Evolutionary conservation across 2,329 filamentous ascomycete genomes (phyloP).

Genomic region (Atkinsonella texensis): DNA sequence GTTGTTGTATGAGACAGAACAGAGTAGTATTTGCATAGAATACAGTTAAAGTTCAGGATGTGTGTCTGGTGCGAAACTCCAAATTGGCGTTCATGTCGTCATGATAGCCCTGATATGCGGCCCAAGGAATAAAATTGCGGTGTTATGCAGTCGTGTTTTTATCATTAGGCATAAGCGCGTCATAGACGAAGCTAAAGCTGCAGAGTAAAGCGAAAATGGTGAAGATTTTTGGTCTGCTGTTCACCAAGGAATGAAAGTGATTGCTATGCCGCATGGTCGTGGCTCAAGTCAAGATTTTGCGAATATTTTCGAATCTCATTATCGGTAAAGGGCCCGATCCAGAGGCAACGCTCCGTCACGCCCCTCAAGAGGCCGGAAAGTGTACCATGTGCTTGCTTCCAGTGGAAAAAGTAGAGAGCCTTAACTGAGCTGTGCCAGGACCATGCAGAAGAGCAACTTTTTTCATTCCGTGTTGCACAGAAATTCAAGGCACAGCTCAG

Average conservation of each 20-base stretch:
- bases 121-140: not conserved
- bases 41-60: not conserved
- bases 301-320: slow-evolving; percentile 54
- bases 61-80: not conserved
- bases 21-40: not conserved
- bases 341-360: slow-evolving; percentile 70
- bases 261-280: no score
- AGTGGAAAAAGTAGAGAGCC: slow-evolving; percentile 60
- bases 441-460: no score
- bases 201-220: no score
- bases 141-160: not conserved
- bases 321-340: slow-evolving; percentile 67
- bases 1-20: not conserved
- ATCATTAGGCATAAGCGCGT: not conserved
- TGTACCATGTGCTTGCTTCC: slow-evolving; percentile 64
- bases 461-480: not conserved
- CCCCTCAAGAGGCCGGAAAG: slow-evolving; percentile 65
- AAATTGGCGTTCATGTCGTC: not conserved
- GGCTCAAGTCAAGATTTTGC: slow-evolving; percentile 15
- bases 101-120: not conserved
- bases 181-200: not conserved
- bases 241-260: no score
- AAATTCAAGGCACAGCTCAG: slow-evolving; percentile 6
- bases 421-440: slow-evolving; percentile 39
- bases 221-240: no score